A percentile compares a stretch with the other conserved stretches of the same genome.
phyloP scores from a whole-genome alignment of 2,329 filamentous ascomycete genomes.

The Pyrenochaeta sp. region DNA sequence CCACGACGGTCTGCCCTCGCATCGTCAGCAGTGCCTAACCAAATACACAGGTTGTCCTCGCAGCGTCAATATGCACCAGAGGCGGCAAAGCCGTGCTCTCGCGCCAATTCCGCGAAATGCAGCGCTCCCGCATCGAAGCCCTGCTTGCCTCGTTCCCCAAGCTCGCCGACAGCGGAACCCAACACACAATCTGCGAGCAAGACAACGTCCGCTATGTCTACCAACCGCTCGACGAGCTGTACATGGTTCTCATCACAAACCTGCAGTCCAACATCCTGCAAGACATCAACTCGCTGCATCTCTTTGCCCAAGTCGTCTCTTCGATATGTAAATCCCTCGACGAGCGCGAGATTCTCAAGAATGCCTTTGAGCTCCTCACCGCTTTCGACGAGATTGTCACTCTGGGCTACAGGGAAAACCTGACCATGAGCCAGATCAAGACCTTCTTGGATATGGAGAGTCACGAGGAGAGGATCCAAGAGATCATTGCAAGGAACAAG shows the following conservation, averaged over 20 bases:
- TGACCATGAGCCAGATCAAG: slow-evolving; percentile 97
- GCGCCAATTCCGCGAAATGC: slow-evolving; percentile 97
- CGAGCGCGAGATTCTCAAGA: slow-evolving; percentile 91
- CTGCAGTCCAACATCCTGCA: slow-evolving; percentile 99
- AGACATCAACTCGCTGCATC: slow-evolving; percentile 97
- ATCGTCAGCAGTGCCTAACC: slow-evolving; percentile 30
- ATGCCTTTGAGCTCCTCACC: slow-evolving; percentile 94
- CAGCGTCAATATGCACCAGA: slow-evolving; percentile 97
- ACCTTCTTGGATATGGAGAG: slow-evolving; percentile 99
- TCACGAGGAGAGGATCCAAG: slow-evolving; percentile 98
- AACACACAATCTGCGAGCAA: slow-evolving; percentile 98
- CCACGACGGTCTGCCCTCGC: too few relatives aligned
- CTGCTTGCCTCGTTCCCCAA: slow-evolving; percentile 97
- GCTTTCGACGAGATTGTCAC: slow-evolving; percentile 98
- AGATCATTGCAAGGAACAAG: slow-evolving; percentile 79
- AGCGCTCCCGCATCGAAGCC: slow-evolving; percentile 93
- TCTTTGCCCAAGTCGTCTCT: slow-evolving; percentile 96
- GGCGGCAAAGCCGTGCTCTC: slow-evolving; percentile 98
- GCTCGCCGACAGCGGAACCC: slow-evolving; percentile 91
- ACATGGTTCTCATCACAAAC: slow-evolving; percentile 99
- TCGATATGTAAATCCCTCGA: slow-evolving; percentile 96
- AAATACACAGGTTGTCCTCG: slow-evolving; percentile 82
- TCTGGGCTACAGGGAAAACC: slow-evolving; percentile 92
- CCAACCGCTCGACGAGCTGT: slow-evolving; percentile 97
- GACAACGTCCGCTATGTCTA: slow-evolving; percentile 99